phyloP scores from a whole-genome alignment of 257 asterid genomes.

The Penstemon newberryi region DNA sequence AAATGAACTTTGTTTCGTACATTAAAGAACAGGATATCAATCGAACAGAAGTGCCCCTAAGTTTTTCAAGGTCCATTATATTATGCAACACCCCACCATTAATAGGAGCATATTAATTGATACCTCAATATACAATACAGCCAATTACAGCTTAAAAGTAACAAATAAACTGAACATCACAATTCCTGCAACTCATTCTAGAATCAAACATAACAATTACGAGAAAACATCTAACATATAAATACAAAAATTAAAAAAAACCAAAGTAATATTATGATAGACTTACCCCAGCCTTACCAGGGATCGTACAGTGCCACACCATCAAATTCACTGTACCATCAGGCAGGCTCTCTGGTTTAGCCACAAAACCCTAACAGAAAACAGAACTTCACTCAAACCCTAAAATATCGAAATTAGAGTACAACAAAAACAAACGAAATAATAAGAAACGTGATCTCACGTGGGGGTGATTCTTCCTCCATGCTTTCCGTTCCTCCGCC shows the following conservation, averaged over 20 bases:
- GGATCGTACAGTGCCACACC: slow-evolving; percentile 73
- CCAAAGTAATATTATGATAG: background rate
- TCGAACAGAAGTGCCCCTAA: no score
- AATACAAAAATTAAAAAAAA: background rate
- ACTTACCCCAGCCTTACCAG: slow-evolving; percentile 74
- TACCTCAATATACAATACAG: no score
- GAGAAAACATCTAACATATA: background rate
- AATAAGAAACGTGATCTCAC: slow-evolving; percentile 26
- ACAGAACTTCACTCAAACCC: slow-evolving; percentile 9
- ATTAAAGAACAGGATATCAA: background rate
- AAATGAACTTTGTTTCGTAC: background rate
- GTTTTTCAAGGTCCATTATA: background rate
- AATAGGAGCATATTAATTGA: background rate
- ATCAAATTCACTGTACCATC: slow-evolving; percentile 69
- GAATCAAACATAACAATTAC: background rate
- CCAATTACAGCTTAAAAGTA: no score
- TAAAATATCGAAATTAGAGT: background rate
- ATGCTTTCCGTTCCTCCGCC: slow-evolving; percentile 54
- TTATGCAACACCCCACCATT: background rate
- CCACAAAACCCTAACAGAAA: slow-evolving; percentile 62
- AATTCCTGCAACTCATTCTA: background rate
- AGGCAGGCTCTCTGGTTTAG: slow-evolving; percentile 59
- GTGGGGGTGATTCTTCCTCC: slow-evolving; percentile 61
- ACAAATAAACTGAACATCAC: no score
- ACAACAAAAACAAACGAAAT: background rate